These are phyloP conservation scores for Tolypocladium inflatum DNA, from an alignment of 2,329 filamentous ascomycete genomes.

Conservation along the genomic window DNA sequence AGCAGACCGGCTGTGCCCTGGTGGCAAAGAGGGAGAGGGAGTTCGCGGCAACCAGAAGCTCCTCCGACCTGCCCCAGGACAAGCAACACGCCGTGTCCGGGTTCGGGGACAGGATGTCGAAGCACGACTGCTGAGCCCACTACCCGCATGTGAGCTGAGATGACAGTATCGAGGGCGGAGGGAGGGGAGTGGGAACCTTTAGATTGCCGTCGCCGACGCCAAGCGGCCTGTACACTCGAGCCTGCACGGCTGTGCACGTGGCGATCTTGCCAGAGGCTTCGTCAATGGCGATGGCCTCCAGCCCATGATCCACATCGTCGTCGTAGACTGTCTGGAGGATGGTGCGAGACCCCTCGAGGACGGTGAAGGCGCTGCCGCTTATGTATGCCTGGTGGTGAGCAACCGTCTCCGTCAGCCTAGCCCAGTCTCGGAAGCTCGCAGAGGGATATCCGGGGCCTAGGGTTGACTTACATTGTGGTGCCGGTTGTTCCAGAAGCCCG, in stretches of 20 bases:
- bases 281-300: conserved; percentile 74
- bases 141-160: conserved; percentile 21
- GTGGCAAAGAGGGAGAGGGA: conserved; percentile 60
- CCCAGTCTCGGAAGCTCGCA: neutral
- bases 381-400: conserved; percentile 61
- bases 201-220: conserved; percentile 60
- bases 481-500: conserved; percentile 61
- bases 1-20: conserved; percentile 36
- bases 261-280: conserved; percentile 79
- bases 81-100: conserved; percentile 37
- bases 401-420: neutral
- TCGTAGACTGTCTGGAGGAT: conserved; percentile 89
- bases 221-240: conserved; percentile 73
- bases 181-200: conserved; percentile 44
- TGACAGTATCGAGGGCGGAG: conserved; percentile 13
- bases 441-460: neutral
- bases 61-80: conserved; percentile 81
- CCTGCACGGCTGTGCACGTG: conserved; percentile 53
- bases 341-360: conserved; percentile 64
- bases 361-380: conserved; percentile 76
- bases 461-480: conserved; percentile 56
- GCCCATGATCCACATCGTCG: conserved; percentile 51
- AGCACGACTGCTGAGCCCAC: conserved; percentile 57
- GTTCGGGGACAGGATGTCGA: conserved; percentile 30
- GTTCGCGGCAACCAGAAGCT: conserved; percentile 69